Evolutionary conservation across 108 stramenopile species (phyloP).

Genomic region (Schizochytrium sp.): DNA sequence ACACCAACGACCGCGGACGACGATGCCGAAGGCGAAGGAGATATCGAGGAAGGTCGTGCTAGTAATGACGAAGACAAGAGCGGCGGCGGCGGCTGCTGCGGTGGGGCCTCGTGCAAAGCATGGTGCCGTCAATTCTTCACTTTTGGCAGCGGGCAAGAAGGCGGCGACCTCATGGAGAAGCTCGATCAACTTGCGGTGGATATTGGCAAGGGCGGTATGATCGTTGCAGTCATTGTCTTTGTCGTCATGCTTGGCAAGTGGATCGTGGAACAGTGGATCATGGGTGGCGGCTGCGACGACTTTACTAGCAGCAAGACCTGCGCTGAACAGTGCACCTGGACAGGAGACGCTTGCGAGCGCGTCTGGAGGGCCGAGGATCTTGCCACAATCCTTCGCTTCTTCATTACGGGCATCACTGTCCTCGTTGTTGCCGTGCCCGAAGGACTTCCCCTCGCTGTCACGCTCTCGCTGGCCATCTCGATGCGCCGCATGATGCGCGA

Average conservation of each 20-base stretch:
- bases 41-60: constrained; percentile 21
- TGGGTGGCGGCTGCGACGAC: constrained; percentile 21
- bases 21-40: constrained; percentile 21
- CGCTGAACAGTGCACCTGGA: constrained; percentile 64
- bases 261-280: constrained; percentile 21
- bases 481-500: constrained; percentile 83
- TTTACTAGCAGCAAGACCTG: constrained; percentile 37
- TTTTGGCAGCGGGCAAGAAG: constrained; percentile 51
- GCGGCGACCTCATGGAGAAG: constrained; percentile 71
- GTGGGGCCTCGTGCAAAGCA: constrained; percentile 60
- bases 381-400: constrained; percentile 51
- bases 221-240: constrained; percentile 62
- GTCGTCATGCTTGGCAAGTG: constrained; percentile 69
- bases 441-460: constrained; percentile 91
- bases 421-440: constrained; percentile 97
- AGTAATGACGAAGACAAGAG: not conserved
- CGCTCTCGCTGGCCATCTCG: constrained; percentile 80
- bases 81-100: constrained; percentile 36
- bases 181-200: constrained; percentile 69
- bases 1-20: constrained; percentile 23
- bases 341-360: constrained; percentile 72
- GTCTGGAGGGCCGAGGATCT: constrained; percentile 62
- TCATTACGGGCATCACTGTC: constrained; percentile 86
- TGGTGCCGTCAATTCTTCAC: constrained; percentile 55
- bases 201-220: constrained; percentile 70